Conservation (phyloP, 768 basidiomycete genomes). For the Suillus decipiens region DNA sequence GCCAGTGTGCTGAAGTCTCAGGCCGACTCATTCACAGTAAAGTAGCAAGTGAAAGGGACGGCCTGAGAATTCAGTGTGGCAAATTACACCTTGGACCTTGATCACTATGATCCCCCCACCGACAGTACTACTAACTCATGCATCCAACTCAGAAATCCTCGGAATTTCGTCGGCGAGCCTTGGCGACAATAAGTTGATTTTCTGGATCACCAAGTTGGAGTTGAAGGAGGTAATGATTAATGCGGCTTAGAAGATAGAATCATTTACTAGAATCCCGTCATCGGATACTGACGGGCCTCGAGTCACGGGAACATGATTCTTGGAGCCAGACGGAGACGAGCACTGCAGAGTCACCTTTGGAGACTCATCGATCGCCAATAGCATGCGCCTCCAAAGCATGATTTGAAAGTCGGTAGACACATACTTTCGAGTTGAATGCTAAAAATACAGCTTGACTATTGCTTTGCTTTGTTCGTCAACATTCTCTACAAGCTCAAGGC, state of each 20-base stretch:
- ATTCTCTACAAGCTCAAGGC: conserved; percentile 23
- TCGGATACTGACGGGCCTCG: not conserved
- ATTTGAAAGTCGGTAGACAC: not conserved
- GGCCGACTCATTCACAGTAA: too few species aligned
- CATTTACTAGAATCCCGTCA: not conserved
- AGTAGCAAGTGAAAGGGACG: too few species aligned
- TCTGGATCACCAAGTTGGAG: not conserved
- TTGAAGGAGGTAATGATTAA: not conserved
- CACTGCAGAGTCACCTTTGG: not conserved
- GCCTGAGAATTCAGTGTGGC: too few species aligned
- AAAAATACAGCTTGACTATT: conserved; percentile 1
- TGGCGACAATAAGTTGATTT: not conserved
- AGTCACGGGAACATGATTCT: not conserved
- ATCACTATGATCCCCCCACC: not conserved
- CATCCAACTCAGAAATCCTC: not conserved
- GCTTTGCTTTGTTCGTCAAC: not conserved
- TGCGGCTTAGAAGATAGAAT: not conserved
- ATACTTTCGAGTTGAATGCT: not conserved
- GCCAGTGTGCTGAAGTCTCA: too few species aligned
- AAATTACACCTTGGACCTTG: not conserved
- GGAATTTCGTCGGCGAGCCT: not conserved
- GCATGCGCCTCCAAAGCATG: not conserved
- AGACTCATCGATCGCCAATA: not conserved
- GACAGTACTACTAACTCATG: not conserved
- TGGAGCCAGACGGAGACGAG: not conserved